These are phyloP conservation scores for Pseudogymnoascus sp. DNA, from an alignment of 2,329 filamentous ascomycete genomes.

Conservation along the genomic window DNA sequence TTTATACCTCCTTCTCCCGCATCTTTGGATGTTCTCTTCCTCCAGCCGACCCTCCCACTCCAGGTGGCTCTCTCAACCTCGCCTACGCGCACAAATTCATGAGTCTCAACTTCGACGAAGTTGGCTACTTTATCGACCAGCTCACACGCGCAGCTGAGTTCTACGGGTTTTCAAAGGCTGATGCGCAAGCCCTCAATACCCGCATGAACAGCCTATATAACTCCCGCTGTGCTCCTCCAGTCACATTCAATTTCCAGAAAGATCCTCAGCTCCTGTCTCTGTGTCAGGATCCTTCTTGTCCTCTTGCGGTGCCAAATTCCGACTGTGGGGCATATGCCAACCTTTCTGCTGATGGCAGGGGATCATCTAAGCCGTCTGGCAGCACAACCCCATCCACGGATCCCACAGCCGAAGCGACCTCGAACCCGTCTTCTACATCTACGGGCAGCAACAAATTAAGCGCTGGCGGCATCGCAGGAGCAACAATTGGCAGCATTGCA, in stretches of 20 bases:
- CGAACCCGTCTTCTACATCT: not conserved
- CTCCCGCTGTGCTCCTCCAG: slow-evolving; percentile 22
- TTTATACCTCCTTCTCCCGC: slow-evolving; percentile 24
- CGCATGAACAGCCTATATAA: slow-evolving; percentile 26
- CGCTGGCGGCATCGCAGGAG: not conserved
- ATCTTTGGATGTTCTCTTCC: slow-evolving; percentile 24
- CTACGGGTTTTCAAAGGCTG: slow-evolving; percentile 25
- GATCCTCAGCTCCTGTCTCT: slow-evolving; percentile 21
- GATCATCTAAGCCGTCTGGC: not conserved
- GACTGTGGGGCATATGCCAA: slow-evolving; percentile 24
- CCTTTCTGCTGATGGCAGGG: slow-evolving; percentile 18
- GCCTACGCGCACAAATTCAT: slow-evolving; percentile 30
- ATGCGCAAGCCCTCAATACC: slow-evolving; percentile 19
- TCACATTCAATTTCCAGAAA: not conserved
- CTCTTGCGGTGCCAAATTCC: slow-evolving; percentile 21
- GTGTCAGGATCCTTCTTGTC: slow-evolving; percentile 25
- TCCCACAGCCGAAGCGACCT: not conserved
- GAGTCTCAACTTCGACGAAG: slow-evolving; percentile 25
- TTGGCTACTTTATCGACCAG: slow-evolving; percentile 28
- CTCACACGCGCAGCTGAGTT: slow-evolving; percentile 21
- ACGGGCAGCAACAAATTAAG: not conserved
- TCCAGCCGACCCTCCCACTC: slow-evolving; percentile 16
- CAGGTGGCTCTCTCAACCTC: slow-evolving; percentile 18
- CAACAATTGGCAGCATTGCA: not conserved
- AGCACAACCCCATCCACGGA: not conserved